Base-by-base conservation (phyloP, 345 rosid genomes). In the Sonneratia caseolaris region DNA sequence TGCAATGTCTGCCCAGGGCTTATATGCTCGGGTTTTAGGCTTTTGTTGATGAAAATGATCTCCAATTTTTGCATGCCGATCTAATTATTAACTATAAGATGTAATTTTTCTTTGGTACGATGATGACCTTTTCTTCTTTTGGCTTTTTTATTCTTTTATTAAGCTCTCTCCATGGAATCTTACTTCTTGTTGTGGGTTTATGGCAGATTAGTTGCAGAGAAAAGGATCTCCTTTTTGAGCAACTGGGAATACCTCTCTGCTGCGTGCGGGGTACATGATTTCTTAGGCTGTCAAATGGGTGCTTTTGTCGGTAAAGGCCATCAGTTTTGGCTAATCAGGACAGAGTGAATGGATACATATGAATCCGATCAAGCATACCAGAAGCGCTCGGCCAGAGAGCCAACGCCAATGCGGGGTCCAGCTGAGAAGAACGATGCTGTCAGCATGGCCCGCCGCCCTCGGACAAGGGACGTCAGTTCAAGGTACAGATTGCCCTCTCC, bases 401-500 rank as follows among this genome's bases (percentile, higher is more conserved):
- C 84, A 70, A 91, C 93, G 75, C 85, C 73, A 57, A 91, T 88
- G 15, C 78, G 88, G 81, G 77, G 82, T 84, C 86, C 86, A 65
- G 84, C 96, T 12, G 95, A 88, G 57, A 89, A 85, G 83, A 92
- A 87, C 87, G 85, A 92, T 82, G 82, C 84, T 49, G 74, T 75
- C 64, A 21, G 76, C 37, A 73, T 76, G 22, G 70, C 77, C 57
- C 89, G 85, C 70, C 90, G 92, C 74, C 85, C 85, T 78, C 88
- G 82, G 59, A 86, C 85, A 66, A 78, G 83, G 56, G 98, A 89
- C 68, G 82, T 89, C 75, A 79, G 83, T 83, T 89, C 98, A 70
- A 89, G 98, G 87, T 89, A 89, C 82, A 91, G 86, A 81, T 92
- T 93, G 62, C 89, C 98, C 0, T 70, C 93, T 49, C 85, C 85